These are phyloP conservation scores for Aciculosporium take DNA, from an alignment of 2,329 filamentous ascomycete genomes.

Conservation along the genomic window DNA sequence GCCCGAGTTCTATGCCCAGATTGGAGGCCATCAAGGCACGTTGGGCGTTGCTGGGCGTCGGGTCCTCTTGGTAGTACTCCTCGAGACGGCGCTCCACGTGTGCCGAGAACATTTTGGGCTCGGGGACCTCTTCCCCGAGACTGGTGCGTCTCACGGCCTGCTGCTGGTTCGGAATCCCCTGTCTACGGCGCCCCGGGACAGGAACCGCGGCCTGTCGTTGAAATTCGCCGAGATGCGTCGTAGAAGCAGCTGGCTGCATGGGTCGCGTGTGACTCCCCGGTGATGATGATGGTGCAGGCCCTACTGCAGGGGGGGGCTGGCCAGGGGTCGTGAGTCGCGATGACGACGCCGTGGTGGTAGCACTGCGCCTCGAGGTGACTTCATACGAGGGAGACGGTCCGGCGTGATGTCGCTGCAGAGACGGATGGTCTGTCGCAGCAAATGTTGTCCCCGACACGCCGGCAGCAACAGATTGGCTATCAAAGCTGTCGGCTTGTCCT, in stretches of 20 bases:
- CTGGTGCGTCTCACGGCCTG: slow-evolving; percentile 25
- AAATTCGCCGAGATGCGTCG: slow-evolving; percentile 12
- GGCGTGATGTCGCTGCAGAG: slow-evolving; percentile 4
- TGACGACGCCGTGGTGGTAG: not conserved
- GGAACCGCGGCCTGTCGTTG: slow-evolving; percentile 12
- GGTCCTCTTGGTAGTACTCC: slow-evolving; percentile 35
- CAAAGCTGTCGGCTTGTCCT: slow-evolving; percentile 11
- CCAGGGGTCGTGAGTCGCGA: slow-evolving; percentile 2
- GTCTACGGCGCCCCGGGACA: slow-evolving; percentile 13
- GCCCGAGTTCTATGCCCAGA: slow-evolving; percentile 34
- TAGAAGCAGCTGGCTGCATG: slow-evolving; percentile 11
- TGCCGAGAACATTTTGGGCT: slow-evolving; percentile 30
- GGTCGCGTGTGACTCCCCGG: slow-evolving; percentile 9
- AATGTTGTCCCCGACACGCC: slow-evolving; percentile 21
- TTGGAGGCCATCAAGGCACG: slow-evolving; percentile 41
- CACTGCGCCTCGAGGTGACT: not conserved
- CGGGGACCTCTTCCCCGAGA: slow-evolving; percentile 24
- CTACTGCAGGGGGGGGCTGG: slow-evolving; percentile 11
- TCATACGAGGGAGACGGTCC: not conserved
- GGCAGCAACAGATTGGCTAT: slow-evolving; percentile 13
- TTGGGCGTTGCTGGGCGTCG: slow-evolving; percentile 33
- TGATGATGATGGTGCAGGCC: slow-evolving; percentile 10
- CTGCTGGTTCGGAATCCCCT: slow-evolving; percentile 32
- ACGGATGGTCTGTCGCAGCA: slow-evolving; percentile 15
- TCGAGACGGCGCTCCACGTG: slow-evolving; percentile 38